Percentiles rank a stretch among this genome's conserved stretches.
phyloP scores from a whole-genome alignment of 2,329 filamentous ascomycete species.

The Pseudogymnoascus sp. region DNA sequence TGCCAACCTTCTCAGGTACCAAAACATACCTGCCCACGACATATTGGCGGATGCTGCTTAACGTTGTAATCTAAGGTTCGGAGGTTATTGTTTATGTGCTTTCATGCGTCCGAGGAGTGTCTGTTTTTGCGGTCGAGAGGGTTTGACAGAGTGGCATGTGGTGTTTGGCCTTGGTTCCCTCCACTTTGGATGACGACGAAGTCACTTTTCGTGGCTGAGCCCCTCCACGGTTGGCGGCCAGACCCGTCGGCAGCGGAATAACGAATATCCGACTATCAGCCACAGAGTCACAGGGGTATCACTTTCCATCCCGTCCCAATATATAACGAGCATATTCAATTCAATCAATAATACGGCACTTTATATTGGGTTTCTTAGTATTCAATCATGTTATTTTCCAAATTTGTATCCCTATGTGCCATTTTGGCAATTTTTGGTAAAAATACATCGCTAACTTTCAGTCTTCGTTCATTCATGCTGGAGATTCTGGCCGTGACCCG shows the following conservation, averaged over 20 bases:
- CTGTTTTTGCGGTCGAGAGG: neutral
- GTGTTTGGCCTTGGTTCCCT: slow-evolving; percentile 2
- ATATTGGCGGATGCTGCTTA: slow-evolving; percentile 34
- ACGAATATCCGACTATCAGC: neutral
- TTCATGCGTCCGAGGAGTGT: neutral
- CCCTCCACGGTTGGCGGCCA: neutral
- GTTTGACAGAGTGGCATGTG: neutral
- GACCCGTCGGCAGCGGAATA: neutral
- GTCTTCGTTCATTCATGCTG: neutral
- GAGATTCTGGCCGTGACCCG: neutral
- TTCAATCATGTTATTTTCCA: neutral
- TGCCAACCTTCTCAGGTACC: neutral
- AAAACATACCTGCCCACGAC: slow-evolving; percentile 59
- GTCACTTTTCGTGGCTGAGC: slow-evolving; percentile 6
- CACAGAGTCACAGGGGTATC: neutral
- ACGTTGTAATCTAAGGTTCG: neutral
- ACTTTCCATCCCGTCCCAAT: neutral
- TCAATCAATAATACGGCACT: neutral
- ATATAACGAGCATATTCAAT: neutral
- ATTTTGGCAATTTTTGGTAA: neutral
- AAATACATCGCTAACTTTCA: neutral
- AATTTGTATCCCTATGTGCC: neutral
- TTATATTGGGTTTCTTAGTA: neutral
- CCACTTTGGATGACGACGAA: slow-evolving; percentile 1
- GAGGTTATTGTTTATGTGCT: neutral